Evolutionary conservation across 495 filamentous ascomycete species (phyloP).

Genomic region (Hypoxylon rickii): DNA sequence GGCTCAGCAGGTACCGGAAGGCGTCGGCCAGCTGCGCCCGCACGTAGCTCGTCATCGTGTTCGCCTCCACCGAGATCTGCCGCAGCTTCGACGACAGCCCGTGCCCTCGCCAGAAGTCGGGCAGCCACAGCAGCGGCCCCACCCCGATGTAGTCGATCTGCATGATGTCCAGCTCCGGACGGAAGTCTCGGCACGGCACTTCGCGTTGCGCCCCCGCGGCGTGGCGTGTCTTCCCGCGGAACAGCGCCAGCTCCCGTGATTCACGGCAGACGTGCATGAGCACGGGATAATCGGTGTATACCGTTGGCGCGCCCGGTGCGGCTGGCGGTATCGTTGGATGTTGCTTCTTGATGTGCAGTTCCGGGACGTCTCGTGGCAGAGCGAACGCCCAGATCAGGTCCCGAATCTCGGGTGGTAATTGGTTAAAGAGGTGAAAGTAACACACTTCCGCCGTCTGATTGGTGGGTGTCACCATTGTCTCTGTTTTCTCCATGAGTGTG

Average conservation of each 20-base stretch:
- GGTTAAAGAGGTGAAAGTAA: background rate
- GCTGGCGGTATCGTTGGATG: background rate
- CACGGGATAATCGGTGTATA: background rate
- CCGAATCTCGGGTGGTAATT: background rate
- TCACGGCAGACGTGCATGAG: slow-evolving; percentile 1
- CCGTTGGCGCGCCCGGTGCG: background rate
- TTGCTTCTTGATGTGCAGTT: background rate
- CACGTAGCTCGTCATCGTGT: background rate
- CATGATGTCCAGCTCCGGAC: background rate
- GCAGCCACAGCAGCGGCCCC: background rate
- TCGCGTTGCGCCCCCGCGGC: background rate
- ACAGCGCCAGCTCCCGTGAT: background rate
- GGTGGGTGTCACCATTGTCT: no score
- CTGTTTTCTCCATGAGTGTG: no score
- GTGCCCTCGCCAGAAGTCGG: background rate
- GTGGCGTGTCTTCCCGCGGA: background rate
- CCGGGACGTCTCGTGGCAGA: background rate
- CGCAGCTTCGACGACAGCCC: background rate
- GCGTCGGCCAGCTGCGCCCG: background rate
- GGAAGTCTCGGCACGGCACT: background rate
- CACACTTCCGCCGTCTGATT: background rate
- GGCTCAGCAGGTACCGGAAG: background rate
- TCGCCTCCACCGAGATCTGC: background rate
- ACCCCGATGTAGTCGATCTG: background rate
- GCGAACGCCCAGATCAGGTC: background rate